phyloP scores from a whole-genome alignment of 306 rosid species.

The Pachyrhizus erosus region DNA sequence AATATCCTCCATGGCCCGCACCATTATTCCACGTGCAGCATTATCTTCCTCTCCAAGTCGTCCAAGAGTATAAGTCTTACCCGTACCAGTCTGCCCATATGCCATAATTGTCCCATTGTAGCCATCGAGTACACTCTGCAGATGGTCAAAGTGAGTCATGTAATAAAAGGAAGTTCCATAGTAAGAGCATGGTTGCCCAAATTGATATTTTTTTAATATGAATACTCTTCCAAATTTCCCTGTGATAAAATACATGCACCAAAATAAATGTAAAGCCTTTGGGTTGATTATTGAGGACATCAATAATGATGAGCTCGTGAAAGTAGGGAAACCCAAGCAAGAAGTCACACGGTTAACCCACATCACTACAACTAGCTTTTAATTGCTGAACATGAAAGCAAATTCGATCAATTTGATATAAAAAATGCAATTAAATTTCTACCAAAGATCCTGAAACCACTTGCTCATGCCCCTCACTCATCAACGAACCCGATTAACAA shows the following conservation, averaged over 20 bases:
- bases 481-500: conserved; percentile 11
- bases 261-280: conserved; percentile 23
- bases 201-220: conserved; percentile 13
- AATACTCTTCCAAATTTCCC: conserved; percentile 15
- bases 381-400: conserved; percentile 16
- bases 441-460: conserved; percentile 9
- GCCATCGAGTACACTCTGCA: conserved; percentile 93
- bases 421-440: not conserved
- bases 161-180: conserved; percentile 43
- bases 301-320: not conserved
- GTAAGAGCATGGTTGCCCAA: conserved; percentile 13
- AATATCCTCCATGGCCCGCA: conserved; percentile 98
- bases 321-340: conserved; percentile 25
- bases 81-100: conserved; percentile 99
- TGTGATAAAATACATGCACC: conserved; percentile 19
- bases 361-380: conserved; percentile 10
- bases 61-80: conserved; percentile 97
- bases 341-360: not conserved
- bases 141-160: conserved; percentile 43
- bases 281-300: conserved; percentile 12
- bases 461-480: conserved; percentile 20
- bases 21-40: conserved; percentile 99
- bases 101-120: conserved; percentile 99
- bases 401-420: not conserved
- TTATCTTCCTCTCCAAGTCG: conserved; percentile 98